Percentiles rank a stretch among this genome's conserved stretches.
phyloP scores from a whole-genome alignment of 345 rosid genomes.

The Heritiera fomes region DNA sequence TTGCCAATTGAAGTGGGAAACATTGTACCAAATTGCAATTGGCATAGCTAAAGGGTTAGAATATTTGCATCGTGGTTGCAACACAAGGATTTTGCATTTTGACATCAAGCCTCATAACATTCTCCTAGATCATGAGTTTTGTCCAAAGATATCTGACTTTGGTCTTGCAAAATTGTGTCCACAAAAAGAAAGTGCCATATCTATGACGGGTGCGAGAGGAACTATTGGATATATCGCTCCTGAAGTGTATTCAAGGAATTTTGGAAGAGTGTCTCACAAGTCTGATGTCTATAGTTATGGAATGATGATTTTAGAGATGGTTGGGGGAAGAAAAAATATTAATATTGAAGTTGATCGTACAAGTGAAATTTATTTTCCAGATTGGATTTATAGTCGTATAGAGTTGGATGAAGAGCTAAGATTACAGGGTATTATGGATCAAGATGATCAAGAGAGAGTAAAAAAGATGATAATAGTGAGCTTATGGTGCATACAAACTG shows the following conservation, averaged over 20 bases:
- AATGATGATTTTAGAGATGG: constrained; percentile 24
- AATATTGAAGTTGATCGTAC: background rate
- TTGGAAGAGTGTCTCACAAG: constrained; percentile 18
- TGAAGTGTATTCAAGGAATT: constrained; percentile 9
- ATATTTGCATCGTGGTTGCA: constrained; percentile 23
- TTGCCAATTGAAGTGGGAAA: constrained; percentile 12
- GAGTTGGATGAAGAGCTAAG: constrained; percentile 10
- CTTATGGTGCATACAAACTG: constrained; percentile 20
- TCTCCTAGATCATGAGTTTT: constrained; percentile 3
- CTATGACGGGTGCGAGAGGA: constrained; percentile 14
- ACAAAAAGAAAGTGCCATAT: background rate
- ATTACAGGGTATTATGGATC: background rate
- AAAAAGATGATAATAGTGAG: constrained; percentile 25
- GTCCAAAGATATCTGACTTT: constrained; percentile 19
- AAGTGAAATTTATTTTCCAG: constrained; percentile 24
- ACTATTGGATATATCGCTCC: constrained; percentile 18
- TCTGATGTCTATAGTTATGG: constrained; percentile 20
- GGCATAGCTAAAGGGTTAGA: constrained; percentile 27
- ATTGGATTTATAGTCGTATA: constrained; percentile 8
- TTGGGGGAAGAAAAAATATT: constrained; percentile 1
- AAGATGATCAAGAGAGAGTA: background rate
- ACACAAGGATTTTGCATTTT: constrained; percentile 21
- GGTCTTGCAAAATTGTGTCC: constrained; percentile 17
- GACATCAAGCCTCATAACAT: constrained; percentile 23
- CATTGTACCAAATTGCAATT: constrained; percentile 14